Evolutionary conservation across 2,329 filamentous ascomycete genomes (phyloP).

Genomic region (Fusarium camptoceras): DNA sequence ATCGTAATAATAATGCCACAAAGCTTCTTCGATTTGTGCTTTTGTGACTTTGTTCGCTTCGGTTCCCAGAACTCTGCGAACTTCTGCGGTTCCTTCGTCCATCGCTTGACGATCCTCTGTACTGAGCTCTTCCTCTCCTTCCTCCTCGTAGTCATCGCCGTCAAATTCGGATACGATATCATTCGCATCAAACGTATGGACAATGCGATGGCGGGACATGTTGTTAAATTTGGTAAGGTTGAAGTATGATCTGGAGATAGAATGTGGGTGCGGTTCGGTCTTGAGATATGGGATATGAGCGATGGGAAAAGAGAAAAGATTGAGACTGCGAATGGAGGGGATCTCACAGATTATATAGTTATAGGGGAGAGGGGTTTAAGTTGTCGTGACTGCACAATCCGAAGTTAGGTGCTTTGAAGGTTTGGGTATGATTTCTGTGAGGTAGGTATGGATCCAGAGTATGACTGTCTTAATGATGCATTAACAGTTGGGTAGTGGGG

Average conservation of each 20-base stretch:
- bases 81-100: constrained; percentile 73
- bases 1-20: constrained; percentile 98
- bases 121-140: constrained; percentile 60
- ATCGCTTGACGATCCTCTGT: constrained; percentile 64
- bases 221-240: constrained; percentile 1
- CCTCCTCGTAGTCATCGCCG: constrained; percentile 58
- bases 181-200: constrained; percentile 61
- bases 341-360: not conserved
- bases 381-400: not conserved
- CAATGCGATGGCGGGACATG: constrained; percentile 47
- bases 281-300: not conserved
- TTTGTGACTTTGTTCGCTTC: constrained; percentile 67
- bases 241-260: not conserved
- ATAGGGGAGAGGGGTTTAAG: not conserved
- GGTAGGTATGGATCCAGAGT: not conserved
- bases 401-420: not conserved
- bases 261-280: constrained; percentile 2
- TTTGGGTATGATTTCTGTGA: not conserved
- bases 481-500: not conserved
- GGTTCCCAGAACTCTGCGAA: constrained; percentile 73
- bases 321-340: not conserved
- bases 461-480: constrained; percentile 26
- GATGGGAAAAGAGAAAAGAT: not conserved
- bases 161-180: constrained; percentile 63
- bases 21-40: constrained; percentile 82